Percentiles rank a stretch among this genome's conserved stretches.
Conservation (phyloP, 176 grass and related monocot species). For the Aegilops umbellulata region DNA sequence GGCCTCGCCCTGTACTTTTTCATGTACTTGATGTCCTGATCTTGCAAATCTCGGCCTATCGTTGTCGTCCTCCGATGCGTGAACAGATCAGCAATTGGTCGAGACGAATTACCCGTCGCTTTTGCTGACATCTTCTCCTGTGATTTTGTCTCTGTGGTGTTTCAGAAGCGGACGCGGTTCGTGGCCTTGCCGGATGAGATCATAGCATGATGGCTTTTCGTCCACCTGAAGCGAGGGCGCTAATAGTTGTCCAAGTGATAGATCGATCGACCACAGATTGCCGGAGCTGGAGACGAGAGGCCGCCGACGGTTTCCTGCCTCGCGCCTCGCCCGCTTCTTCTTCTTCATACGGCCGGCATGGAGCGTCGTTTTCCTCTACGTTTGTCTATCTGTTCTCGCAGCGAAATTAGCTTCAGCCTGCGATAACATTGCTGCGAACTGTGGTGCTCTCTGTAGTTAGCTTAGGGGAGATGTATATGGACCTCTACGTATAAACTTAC, state of each 20-base stretch:
- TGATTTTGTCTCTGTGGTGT: slow-evolving; percentile 22
- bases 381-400: not conserved
- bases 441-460: slow-evolving; percentile 1
- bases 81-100: not conserved
- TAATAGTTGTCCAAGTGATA: not conserved
- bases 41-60: not conserved
- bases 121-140: slow-evolving; percentile 11
- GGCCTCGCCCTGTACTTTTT: not conserved
- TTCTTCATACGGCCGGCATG: not conserved
- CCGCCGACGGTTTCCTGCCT: not conserved
- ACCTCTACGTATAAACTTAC: not conserved
- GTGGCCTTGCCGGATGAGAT: slow-evolving; percentile 71
- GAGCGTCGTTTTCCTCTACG: not conserved
- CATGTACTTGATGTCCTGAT: not conserved
- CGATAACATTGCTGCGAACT: not conserved
- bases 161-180: slow-evolving; percentile 81
- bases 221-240: not conserved
- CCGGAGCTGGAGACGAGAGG: not conserved
- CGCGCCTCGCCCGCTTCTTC: not conserved
- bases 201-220: slow-evolving; percentile 42
- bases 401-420: not conserved
- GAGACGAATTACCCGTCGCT: not conserved
- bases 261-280: not conserved
- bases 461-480: not conserved
- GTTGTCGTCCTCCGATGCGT: not conserved